Evolutionary conservation across 345 rosid species (phyloP).

Genomic region (Triadica sebifera): DNA sequence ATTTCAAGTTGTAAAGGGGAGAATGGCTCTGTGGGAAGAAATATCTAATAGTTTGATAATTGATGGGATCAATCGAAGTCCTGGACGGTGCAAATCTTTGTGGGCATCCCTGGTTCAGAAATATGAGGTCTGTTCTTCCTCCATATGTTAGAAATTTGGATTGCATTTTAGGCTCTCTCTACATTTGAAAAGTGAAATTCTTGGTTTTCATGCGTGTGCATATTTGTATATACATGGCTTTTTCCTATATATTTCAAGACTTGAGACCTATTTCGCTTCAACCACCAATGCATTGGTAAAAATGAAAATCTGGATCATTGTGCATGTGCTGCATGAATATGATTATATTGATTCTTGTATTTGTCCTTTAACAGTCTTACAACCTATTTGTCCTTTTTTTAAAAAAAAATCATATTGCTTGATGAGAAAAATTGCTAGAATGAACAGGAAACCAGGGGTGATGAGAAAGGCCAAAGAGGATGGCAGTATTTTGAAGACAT

Average conservation of each 20-base stretch:
- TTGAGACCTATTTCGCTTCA: neutral
- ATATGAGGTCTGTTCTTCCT: slow-evolving; percentile 61
- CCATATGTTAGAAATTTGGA: neutral
- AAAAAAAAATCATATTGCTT: slow-evolving; percentile 1
- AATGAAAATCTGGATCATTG: neutral
- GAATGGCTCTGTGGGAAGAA: slow-evolving; percentile 97
- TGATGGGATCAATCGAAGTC: slow-evolving; percentile 66
- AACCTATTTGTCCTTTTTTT: neutral
- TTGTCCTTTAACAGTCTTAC: neutral
- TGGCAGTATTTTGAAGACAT: slow-evolving; percentile 87
- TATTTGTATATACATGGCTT: neutral
- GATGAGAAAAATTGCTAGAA: neutral
- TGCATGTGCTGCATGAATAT: neutral
- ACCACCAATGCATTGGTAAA: neutral
- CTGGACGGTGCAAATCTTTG: slow-evolving; percentile 85
- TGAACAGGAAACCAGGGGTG: slow-evolving; percentile 64
- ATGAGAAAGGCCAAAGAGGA: slow-evolving; percentile 30
- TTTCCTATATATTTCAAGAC: neutral
- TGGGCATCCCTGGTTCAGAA: slow-evolving; percentile 88
- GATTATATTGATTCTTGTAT: neutral
- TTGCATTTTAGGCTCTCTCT: neutral
- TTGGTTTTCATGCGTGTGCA: neutral
- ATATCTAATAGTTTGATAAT: slow-evolving; percentile 55
- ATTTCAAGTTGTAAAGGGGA: slow-evolving; percentile 76
- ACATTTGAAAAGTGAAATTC: neutral